Evolutionary conservation across 108 stramenopile species (phyloP), one percentile per base, ranked within the genome.

Genomic region (Nitzschia sp.): DNA sequence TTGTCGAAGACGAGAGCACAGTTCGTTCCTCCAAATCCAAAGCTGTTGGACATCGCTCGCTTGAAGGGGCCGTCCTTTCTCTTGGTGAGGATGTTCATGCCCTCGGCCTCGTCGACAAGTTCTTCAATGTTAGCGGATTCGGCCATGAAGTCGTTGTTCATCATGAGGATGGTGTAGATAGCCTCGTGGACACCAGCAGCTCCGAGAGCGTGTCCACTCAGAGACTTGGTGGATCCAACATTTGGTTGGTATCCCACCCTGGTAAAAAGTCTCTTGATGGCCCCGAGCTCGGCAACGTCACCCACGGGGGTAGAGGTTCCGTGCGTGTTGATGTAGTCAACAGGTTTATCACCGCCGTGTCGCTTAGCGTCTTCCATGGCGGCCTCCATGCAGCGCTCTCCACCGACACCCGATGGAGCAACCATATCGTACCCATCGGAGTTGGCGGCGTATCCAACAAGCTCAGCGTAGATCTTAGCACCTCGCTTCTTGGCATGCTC

Each of bases 371-470:
- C 89, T 3, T 65, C 83, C 64, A 98, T 85, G 30, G 99, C 99
- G 36, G 93, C 61, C 53, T 86, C 75, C 98, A 99, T 99, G 83
- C 96, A 96, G 18, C 82, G 66, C 42, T 89, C 69, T 46, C 98
- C 97, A 29, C 98, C 99, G 6, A 95, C 87, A 51, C 98, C 99
- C n/a, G 93, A 84, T 8, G 99, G 99, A 18, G 97, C 96, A 30
- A 98, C 97, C 92, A 98, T 95, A 79, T 99, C 98, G 74, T 98
- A 97, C 17, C 98, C 99, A 80, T 99, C 99, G n/a, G 96, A 97
- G 71, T 98, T 95, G 66, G 97, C 86, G 15, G 92, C 98, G 74
- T 97, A 98, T 57, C 98, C 98, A 2, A 92, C 90, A 32, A 99
- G 76, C 75, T 99, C 98, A 45, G 96, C 96, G 65, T 95, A 88